Evolutionary conservation across 768 basidiomycete species (phyloP).

Genomic region (Macrolepiota dolichaula): DNA sequence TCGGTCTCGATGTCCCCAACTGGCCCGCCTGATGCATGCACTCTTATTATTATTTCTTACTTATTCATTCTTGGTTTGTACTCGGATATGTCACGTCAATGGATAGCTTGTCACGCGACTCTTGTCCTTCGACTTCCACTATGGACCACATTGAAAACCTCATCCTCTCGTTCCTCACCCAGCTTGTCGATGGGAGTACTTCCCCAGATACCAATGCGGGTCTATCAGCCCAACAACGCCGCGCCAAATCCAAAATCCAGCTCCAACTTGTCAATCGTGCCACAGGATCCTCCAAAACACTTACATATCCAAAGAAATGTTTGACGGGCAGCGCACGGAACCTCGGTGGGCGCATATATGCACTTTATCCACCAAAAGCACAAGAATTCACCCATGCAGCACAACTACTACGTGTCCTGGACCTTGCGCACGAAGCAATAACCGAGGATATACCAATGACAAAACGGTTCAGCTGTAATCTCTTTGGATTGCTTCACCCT

Average conservation of each 20-base stretch:
- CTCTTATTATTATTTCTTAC: constrained; percentile 1
- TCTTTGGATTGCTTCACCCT: background rate
- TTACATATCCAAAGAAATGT: constrained; percentile 34
- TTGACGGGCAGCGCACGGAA: constrained; percentile 33
- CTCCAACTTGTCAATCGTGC: constrained; percentile 32
- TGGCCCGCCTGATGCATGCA: constrained; percentile 20
- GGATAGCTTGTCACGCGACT: background rate
- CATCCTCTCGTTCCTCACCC: constrained; percentile 32
- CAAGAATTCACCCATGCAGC: constrained; percentile 37
- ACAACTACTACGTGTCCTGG: constrained; percentile 62
- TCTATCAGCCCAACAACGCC: constrained; percentile 2
- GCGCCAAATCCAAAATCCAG: constrained; percentile 24
- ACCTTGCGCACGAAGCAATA: constrained; percentile 69
- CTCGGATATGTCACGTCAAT: background rate
- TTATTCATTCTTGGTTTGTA: constrained; percentile 5
- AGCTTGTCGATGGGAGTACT: constrained; percentile 22
- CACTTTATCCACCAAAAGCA: constrained; percentile 1
- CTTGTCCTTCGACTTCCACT: background rate
- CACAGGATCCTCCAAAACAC: constrained; percentile 18
- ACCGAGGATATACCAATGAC: constrained; percentile 51
- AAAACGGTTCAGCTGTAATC: constrained; percentile 44
- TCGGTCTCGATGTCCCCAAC: constrained; percentile 43
- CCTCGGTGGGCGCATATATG: constrained; percentile 30
- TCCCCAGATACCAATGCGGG: constrained; percentile 9
- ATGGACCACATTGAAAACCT: constrained; percentile 27